phyloP scores from a whole-genome alignment of 371 early-diverging fungal species.

The Lichtheimia ornata region DNA sequence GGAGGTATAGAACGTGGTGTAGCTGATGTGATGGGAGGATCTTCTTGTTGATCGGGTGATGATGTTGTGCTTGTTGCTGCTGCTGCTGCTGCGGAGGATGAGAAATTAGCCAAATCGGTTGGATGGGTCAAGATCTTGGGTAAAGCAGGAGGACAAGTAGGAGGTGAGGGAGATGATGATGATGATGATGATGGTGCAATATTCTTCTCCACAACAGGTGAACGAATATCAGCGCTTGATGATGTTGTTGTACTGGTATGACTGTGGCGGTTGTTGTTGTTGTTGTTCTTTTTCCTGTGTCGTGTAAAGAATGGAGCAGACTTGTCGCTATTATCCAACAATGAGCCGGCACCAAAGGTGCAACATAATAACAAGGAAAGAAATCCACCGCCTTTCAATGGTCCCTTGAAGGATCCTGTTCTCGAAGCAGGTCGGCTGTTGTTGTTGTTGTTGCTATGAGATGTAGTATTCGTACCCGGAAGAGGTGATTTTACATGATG shows the following conservation, averaged over 20 bases:
- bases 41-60: background rate
- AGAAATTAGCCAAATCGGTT: conserved; percentile 8
- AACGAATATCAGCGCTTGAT: background rate
- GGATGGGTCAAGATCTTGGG: conserved; percentile 12
- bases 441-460: background rate
- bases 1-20: conserved; percentile 12
- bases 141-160: background rate
- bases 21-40: conserved; percentile 3
- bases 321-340: conserved; percentile 15
- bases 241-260: background rate
- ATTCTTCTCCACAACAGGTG: background rate
- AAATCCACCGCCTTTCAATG: conserved; percentile 15
- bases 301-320: conserved; percentile 6
- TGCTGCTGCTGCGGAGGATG: conserved; percentile 5
- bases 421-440: conserved; percentile 7
- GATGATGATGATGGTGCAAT: background rate
- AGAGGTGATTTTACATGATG: conserved; percentile 11
- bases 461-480: background rate
- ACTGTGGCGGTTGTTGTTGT: conserved; percentile 1
- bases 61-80: background rate
- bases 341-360: conserved; percentile 15
- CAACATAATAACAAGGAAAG: conserved; percentile 23
- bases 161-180: background rate
- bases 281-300: conserved; percentile 8
- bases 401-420: conserved; percentile 9